Evolutionary conservation across 1,139 yeast genomes (phyloP).

Genomic region (Wickerhamomyces sp.): DNA sequence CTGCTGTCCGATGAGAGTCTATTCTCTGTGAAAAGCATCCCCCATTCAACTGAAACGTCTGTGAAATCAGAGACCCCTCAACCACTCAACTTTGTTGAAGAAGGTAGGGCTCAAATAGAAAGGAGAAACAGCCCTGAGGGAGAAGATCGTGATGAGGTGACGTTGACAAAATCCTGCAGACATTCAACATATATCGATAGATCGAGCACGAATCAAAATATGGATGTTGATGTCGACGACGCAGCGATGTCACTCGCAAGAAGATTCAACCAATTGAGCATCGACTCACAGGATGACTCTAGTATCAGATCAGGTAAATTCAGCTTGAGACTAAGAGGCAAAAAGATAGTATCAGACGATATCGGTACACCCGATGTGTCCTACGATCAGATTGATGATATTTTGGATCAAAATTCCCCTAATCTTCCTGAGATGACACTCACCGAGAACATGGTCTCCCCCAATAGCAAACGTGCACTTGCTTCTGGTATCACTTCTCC

Average conservation of each 20-base stretch:
- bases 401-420: constrained; percentile 17
- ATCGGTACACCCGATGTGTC: constrained; percentile 10
- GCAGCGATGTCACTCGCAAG: constrained; percentile 4
- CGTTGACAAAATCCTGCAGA: too few relatives aligned
- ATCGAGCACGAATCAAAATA: too few relatives aligned
- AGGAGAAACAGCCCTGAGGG: too few relatives aligned
- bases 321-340: constrained; percentile 1
- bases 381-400: constrained; percentile 17
- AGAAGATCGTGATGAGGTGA: too few relatives aligned
- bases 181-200: too few relatives aligned
- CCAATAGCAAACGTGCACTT: neutral
- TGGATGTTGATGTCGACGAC: constrained; percentile 4
- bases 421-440: constrained; percentile 7
- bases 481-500: constrained; percentile 1
- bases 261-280: constrained; percentile 9
- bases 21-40: too few relatives aligned
- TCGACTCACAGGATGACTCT: constrained; percentile 2
- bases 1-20: too few relatives aligned
- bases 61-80: too few relatives aligned
- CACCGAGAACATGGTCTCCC: too few relatives aligned
- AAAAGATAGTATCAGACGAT: neutral
- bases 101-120: too few relatives aligned
- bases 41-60: too few relatives aligned
- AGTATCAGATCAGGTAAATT: neutral
- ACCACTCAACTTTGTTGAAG: too few relatives aligned